phyloP scores from a whole-genome alignment of 73 alveolate species.

The Paramecium sexaurelia region DNA sequence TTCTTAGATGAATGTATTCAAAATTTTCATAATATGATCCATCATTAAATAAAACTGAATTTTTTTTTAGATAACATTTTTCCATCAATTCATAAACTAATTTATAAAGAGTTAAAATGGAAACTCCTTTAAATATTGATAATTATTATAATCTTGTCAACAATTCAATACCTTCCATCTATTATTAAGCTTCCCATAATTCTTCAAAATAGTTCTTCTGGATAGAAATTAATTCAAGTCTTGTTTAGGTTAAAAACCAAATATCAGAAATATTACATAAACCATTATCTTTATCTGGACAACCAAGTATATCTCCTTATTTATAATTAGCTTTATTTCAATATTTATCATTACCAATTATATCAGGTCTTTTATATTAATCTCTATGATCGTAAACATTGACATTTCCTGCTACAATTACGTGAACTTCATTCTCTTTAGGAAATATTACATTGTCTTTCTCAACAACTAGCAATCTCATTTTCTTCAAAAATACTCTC shows the following conservation, averaged over 20 bases:
- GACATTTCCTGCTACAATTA: constrained; percentile 34
- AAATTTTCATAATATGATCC: neutral
- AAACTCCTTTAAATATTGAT: constrained; percentile 30
- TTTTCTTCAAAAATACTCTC: neutral
- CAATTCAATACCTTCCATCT: constrained; percentile 3
- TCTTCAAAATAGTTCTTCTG: constrained; percentile 20
- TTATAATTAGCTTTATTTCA: neutral
- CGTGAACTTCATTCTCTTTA: constrained; percentile 36
- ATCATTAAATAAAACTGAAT: constrained; percentile 13
- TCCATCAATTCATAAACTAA: constrained; percentile 55
- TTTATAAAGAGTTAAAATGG: constrained; percentile 28
- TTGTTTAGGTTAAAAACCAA: constrained; percentile 33
- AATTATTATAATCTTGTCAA: constrained; percentile 29
- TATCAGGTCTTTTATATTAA: constrained; percentile 24
- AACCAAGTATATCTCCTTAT: constrained; percentile 37
- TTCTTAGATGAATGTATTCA: constrained; percentile 28
- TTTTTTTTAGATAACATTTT: neutral
- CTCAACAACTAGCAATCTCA: neutral
- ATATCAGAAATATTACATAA: constrained; percentile 42
- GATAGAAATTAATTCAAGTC: constrained; percentile 16
- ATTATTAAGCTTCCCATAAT: constrained; percentile 16
- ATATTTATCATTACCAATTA: neutral
- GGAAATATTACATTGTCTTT: constrained; percentile 18
- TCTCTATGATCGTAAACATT: constrained; percentile 44
- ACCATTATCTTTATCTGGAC: constrained; percentile 52